Evolutionary conservation across 768 basidiomycete species (phyloP).

Genomic region (Auriscalpium orientale): DNA sequence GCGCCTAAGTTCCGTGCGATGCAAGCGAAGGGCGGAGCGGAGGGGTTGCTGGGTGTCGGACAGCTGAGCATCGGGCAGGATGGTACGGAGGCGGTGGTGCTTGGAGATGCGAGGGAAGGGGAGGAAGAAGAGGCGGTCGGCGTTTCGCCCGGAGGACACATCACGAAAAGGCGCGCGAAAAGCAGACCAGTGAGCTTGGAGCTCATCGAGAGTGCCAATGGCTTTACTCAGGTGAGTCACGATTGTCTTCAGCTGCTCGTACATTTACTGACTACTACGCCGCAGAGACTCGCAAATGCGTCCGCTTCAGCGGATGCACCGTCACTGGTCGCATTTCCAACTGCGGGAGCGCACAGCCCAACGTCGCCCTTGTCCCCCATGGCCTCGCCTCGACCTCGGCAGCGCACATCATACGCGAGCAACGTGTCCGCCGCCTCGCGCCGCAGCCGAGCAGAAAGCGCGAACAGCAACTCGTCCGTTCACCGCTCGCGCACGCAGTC

Average conservation of each 20-base stretch:
- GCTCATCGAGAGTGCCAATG: constrained; percentile 32
- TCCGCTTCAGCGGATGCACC: constrained; percentile 3
- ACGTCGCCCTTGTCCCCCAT: constrained; percentile 8
- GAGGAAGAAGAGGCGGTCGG: constrained; percentile 56
- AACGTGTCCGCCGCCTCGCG: constrained; percentile 7
- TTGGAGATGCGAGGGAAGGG: constrained; percentile 31
- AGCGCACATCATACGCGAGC: constrained; percentile 11
- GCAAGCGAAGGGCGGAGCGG: constrained; percentile 5
- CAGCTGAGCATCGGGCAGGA: constrained; percentile 12
- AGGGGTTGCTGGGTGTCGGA: constrained; percentile 14
- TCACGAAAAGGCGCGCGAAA: constrained; percentile 67
- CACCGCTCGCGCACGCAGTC: constrained; percentile 10
- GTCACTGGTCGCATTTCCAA: constrained; percentile 11
- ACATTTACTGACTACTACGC: not conserved
- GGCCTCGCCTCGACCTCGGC: constrained; percentile 9
- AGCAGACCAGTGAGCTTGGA: constrained; percentile 64
- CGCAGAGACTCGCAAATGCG: constrained; percentile 4
- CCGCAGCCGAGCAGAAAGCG: constrained; percentile 7
- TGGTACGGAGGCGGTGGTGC: not conserved
- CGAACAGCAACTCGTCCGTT: not conserved
- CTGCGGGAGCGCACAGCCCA: constrained; percentile 6
- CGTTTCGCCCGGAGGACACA: constrained; percentile 70
- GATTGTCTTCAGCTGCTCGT: constrained; percentile 9
- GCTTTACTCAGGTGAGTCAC: constrained; percentile 15
- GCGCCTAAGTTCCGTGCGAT: constrained; percentile 14